These are phyloP conservation scores for Geranium rotundifolium DNA, from an alignment of 345 rosid genomes.

Conservation along the genomic window DNA sequence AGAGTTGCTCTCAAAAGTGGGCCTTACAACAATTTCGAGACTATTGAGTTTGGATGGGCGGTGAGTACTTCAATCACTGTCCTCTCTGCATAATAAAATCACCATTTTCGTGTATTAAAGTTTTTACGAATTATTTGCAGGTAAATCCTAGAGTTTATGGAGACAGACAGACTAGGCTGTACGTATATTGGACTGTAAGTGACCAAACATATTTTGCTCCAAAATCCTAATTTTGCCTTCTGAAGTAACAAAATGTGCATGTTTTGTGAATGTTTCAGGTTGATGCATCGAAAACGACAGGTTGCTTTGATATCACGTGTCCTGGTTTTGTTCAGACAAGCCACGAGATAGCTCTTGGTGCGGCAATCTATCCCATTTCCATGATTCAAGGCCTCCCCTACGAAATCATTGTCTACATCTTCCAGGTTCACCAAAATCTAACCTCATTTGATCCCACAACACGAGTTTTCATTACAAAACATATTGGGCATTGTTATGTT, in stretches of 20 bases:
- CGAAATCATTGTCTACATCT: slow-evolving; percentile 35
- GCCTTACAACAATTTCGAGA: slow-evolving; percentile 29
- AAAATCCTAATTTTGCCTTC: neutral
- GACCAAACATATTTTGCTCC: neutral
- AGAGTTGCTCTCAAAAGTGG: slow-evolving; percentile 32
- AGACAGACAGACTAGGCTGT: slow-evolving; percentile 36
- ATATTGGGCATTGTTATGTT: too few species aligned
- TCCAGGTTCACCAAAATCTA: slow-evolving; percentile 20
- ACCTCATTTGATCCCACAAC: neutral
- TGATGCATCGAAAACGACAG: slow-evolving; percentile 36
- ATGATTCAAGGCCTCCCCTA: slow-evolving; percentile 27
- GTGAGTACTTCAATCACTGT: slow-evolving; percentile 14
- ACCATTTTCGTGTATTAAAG: too few species aligned
- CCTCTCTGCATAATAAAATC: neutral
- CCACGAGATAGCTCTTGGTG: slow-evolving; percentile 42
- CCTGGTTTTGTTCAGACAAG: slow-evolving; percentile 55
- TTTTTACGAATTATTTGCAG: slow-evolving; percentile 13
- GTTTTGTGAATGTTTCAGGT: slow-evolving; percentile 14
- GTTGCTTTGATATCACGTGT: slow-evolving; percentile 52
- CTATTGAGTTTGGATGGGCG: slow-evolving; percentile 45
- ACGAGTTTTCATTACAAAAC: neutral
- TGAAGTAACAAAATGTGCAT: too few species aligned
- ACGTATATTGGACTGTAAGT: slow-evolving; percentile 47
- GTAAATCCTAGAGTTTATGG: slow-evolving; percentile 48
- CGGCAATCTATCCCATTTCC: slow-evolving; percentile 43